Conservation (phyloP, 306 rosid species). For the Hippophae tibetana region DNA sequence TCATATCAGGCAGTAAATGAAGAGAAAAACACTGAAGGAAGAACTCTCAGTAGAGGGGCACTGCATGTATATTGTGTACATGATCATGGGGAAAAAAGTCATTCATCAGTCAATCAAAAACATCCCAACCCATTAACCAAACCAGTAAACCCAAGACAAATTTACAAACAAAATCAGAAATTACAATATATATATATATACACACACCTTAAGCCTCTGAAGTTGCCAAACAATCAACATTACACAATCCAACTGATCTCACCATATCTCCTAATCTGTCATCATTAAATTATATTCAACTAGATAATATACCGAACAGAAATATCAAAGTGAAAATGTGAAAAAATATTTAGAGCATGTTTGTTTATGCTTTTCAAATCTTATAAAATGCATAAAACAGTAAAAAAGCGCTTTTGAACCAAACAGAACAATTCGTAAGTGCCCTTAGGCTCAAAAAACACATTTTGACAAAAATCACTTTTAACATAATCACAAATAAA, state of each 20-base stretch:
- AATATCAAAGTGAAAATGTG: no score
- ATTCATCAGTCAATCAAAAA: constrained; percentile 10
- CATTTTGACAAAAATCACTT: not conserved
- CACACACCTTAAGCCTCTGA: constrained; percentile 32
- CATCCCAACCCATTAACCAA: constrained; percentile 17
- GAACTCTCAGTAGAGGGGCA: constrained; percentile 2
- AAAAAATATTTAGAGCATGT: no score
- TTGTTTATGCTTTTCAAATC: no score
- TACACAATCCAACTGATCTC: constrained; percentile 62
- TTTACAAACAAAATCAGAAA: constrained; percentile 16
- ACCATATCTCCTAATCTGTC: constrained; percentile 64
- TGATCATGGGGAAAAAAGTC: constrained; percentile 2
- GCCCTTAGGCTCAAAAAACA: not conserved
- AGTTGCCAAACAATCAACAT: constrained; percentile 49
- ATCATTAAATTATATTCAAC: not conserved
- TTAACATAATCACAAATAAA: not conserved
- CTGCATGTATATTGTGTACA: not conserved
- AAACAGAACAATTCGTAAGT: not conserved
- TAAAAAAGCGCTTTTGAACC: no score
- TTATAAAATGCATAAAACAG: no score
- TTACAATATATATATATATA: not conserved
- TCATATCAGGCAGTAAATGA: constrained; percentile 8
- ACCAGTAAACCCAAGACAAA: constrained; percentile 14
- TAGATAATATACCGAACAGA: no score
- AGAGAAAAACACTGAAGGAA: constrained; percentile 9